Evolutionary conservation across 176 grass and related monocot genomes (phyloP).

Genomic region (Phoenix dactylifera): DNA sequence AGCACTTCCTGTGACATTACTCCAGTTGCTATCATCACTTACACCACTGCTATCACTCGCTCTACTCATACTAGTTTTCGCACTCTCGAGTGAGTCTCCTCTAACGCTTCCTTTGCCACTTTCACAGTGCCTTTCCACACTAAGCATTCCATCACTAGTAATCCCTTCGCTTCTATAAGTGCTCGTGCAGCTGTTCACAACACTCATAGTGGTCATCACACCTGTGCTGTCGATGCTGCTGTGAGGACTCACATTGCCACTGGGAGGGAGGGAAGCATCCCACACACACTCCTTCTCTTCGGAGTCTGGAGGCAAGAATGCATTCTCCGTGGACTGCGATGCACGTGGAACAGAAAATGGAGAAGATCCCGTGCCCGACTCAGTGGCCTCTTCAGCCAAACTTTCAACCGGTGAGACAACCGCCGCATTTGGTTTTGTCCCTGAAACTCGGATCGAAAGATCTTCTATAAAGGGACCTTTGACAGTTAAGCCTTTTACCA

Average conservation of each 20-base stretch:
- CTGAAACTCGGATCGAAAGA: slow-evolving; percentile 38
- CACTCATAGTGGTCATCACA: slow-evolving; percentile 49
- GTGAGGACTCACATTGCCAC: slow-evolving; percentile 90
- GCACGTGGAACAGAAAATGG: slow-evolving; percentile 19
- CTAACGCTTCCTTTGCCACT: slow-evolving; percentile 41
- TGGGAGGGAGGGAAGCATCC: slow-evolving; percentile 86
- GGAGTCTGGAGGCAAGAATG: slow-evolving; percentile 47
- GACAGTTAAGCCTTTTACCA: slow-evolving; percentile 45
- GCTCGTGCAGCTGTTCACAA: slow-evolving; percentile 30
- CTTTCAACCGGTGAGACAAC: slow-evolving; percentile 23
- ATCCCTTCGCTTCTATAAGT: slow-evolving; percentile 53
- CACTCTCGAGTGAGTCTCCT: slow-evolving; percentile 66
- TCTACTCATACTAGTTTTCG: slow-evolving; percentile 86
- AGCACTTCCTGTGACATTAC: slow-evolving; percentile 64
- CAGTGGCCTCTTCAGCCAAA: slow-evolving; percentile 39
- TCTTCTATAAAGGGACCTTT: slow-evolving; percentile 79
- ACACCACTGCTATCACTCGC: slow-evolving; percentile 81
- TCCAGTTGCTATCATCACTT: slow-evolving; percentile 91
- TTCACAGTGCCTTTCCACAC: slow-evolving; percentile 33
- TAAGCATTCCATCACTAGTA: slow-evolving; percentile 32
- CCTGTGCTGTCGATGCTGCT: slow-evolving; percentile 88
- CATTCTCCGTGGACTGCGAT: slow-evolving; percentile 29
- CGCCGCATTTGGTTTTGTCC: slow-evolving; percentile 34
- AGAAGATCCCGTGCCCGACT: slow-evolving; percentile 22
- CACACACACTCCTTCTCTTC: slow-evolving; percentile 90